A percentile compares a stretch with the other conserved stretches of the same genome.
Conservation (phyloP, 2,329 filamentous ascomycete species). For the Exophiala mesophila region DNA sequence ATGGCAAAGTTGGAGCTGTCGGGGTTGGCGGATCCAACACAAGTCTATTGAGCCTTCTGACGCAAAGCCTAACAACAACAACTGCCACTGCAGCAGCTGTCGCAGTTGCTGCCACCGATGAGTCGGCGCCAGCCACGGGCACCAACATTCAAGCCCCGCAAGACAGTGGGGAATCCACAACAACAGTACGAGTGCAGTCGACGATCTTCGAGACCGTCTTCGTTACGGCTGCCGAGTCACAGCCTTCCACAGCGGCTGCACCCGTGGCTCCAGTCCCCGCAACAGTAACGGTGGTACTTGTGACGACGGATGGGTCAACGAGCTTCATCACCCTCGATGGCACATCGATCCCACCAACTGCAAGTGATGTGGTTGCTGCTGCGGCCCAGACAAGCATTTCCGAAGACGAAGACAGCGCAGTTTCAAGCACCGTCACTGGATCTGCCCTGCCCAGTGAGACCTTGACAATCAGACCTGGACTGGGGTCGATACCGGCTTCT, state of each 20-base stretch:
- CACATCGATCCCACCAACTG: not conserved
- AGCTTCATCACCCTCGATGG: conserved; percentile 1
- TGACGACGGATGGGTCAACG: conserved; percentile 3
- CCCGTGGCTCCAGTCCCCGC: not conserved
- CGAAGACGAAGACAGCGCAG: no score
- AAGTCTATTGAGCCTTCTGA: conserved; percentile 19
- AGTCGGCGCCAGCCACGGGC: not conserved
- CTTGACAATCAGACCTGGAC: not conserved
- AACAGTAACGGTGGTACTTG: conserved; percentile 7
- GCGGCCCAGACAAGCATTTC: not conserved
- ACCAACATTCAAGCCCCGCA: not conserved
- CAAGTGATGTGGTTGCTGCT: not conserved
- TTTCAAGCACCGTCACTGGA: not conserved
- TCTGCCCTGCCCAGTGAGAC: not conserved
- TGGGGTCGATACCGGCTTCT: not conserved
- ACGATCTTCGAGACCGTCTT: conserved; percentile 7
- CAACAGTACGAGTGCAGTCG: conserved; percentile 7
- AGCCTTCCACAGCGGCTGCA: not conserved
- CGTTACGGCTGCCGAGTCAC: conserved; percentile 3
- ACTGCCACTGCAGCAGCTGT: not conserved
- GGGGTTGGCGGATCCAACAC: conserved; percentile 21
- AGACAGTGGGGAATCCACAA: not conserved
- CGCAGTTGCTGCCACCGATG: not conserved
- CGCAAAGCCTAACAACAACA: conserved; percentile 4
- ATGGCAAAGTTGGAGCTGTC: conserved; percentile 25